Percentiles rank a stretch among this genome's conserved stretches.
phyloP scores from a whole-genome alignment of 108 stramenopile species.

The Nannochloropsis gaditana region DNA sequence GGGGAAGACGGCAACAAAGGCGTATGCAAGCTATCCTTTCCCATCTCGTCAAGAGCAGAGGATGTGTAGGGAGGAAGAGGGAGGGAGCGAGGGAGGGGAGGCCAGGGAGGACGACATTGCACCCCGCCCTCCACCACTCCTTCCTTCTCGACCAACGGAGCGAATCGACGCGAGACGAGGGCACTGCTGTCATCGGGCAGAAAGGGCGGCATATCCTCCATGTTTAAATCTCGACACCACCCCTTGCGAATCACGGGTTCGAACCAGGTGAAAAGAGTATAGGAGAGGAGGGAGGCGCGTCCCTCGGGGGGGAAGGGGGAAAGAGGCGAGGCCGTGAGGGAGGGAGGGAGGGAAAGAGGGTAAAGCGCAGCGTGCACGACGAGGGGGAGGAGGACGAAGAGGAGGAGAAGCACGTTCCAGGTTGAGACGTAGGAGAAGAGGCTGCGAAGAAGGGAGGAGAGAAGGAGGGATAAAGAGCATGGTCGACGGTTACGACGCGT shows the following conservation, averaged over 20 bases:
- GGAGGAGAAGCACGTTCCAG: background rate
- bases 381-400: background rate
- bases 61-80: background rate
- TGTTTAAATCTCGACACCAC: slow-evolving; percentile 32
- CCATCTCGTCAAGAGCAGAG: background rate
- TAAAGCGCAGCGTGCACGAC: background rate
- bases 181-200: background rate
- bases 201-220: slow-evolving; percentile 30
- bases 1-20: background rate
- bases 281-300: slow-evolving; percentile 15
- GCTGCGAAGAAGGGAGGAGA: background rate
- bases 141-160: background rate
- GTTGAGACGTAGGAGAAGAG: background rate
- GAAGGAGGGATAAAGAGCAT: background rate
- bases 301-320: background rate
- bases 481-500: too few relatives aligned
- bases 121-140: background rate
- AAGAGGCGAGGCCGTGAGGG: background rate
- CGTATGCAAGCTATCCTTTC: background rate
- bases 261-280: slow-evolving; percentile 40
- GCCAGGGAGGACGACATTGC: background rate
- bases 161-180: background rate
- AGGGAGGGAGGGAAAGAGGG: background rate
- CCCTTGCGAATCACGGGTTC: slow-evolving; percentile 28
- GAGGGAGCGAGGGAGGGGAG: background rate